These are phyloP conservation scores for Hemileccinum impolitum DNA, from an alignment of 768 basidiomycete genomes.

Conservation along the genomic window DNA sequence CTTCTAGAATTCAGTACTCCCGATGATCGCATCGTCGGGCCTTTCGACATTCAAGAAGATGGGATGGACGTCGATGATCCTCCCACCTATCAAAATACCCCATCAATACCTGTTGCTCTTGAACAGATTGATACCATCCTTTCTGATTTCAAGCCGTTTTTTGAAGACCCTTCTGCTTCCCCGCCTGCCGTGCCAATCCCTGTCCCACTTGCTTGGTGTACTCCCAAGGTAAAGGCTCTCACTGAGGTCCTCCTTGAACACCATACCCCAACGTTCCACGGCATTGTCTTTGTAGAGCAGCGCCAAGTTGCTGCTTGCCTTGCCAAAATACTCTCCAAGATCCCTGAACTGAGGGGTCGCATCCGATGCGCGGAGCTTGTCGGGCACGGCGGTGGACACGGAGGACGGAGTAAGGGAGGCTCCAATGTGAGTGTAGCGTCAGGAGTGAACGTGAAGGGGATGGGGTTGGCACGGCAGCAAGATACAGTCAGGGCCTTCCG, in stretches of 20 bases:
- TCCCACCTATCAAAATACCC: constrained; percentile 11
- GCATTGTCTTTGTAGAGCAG: constrained; percentile 86
- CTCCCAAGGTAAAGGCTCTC: constrained; percentile 67
- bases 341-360: constrained; percentile 54
- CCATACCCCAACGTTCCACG: constrained; percentile 59
- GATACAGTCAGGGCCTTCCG: constrained; percentile 65
- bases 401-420: constrained; percentile 20
- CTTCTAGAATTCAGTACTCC: constrained; percentile 28
- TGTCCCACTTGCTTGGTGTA: constrained; percentile 60
- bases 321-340: constrained; percentile 56
- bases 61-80: constrained; percentile 30
- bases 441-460: constrained; percentile 43
- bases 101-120: constrained; percentile 39
- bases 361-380: constrained; percentile 65
- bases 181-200: constrained; percentile 36
- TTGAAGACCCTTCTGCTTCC: constrained; percentile 29
- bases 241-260: constrained; percentile 57
- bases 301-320: constrained; percentile 75
- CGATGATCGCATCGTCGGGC: constrained; percentile 16
- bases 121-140: constrained; percentile 49
- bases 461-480: constrained; percentile 51
- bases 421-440: constrained; percentile 19
- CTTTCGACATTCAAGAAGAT: constrained; percentile 16
- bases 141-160: constrained; percentile 39
- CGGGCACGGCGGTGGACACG: constrained; percentile 54